Percentiles rank a stretch among this genome's conserved stretches.
These are phyloP conservation scores for Cladosporium sp. DNA, from an alignment of 2,329 filamentous ascomycete genomes.

Conservation along the genomic window DNA sequence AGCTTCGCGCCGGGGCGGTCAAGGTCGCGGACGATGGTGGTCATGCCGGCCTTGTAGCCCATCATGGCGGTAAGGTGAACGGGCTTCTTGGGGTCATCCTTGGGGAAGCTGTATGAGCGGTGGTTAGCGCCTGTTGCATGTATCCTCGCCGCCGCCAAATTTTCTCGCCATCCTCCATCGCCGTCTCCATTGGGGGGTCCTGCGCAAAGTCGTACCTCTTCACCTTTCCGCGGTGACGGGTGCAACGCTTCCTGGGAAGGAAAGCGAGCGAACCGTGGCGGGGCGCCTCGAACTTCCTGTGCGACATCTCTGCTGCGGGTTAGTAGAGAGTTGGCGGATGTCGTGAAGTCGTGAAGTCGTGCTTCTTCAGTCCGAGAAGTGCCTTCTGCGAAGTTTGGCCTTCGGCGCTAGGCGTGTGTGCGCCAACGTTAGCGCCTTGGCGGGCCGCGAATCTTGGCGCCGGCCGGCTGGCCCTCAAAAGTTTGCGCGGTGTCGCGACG, in stretches of 20 bases:
- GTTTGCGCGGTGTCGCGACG: background rate
- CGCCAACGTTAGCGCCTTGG: background rate
- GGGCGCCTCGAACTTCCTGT: constrained; percentile 76
- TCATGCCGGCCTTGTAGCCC: constrained; percentile 99
- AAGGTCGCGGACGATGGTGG: constrained; percentile 97
- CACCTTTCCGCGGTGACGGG: constrained; percentile 93
- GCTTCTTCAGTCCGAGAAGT: constrained; percentile 1
- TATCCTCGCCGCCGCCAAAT: background rate
- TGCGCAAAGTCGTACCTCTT: constrained; percentile 68
- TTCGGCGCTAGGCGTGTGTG: constrained; percentile 5
- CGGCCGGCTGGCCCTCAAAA: constrained; percentile 1
- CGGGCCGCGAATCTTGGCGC: background rate
- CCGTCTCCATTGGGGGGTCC: background rate
- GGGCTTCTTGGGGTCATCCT: constrained; percentile 99
- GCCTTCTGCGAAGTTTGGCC: background rate
- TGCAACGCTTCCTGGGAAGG: constrained; percentile 70
- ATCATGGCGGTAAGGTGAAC: constrained; percentile 96
- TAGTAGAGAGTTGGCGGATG: constrained; percentile 1
- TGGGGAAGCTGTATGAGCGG: constrained; percentile 72
- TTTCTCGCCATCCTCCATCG: constrained; percentile 3
- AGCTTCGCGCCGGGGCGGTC: constrained; percentile 98
- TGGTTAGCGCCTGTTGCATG: constrained; percentile 4
- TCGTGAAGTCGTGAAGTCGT: constrained; percentile 7
- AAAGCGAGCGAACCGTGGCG: constrained; percentile 72
- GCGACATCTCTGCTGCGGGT: constrained; percentile 39